Base-by-base conservation (phyloP, 2,329 filamentous ascomycete genomes). In the Penicillium sp. region DNA sequence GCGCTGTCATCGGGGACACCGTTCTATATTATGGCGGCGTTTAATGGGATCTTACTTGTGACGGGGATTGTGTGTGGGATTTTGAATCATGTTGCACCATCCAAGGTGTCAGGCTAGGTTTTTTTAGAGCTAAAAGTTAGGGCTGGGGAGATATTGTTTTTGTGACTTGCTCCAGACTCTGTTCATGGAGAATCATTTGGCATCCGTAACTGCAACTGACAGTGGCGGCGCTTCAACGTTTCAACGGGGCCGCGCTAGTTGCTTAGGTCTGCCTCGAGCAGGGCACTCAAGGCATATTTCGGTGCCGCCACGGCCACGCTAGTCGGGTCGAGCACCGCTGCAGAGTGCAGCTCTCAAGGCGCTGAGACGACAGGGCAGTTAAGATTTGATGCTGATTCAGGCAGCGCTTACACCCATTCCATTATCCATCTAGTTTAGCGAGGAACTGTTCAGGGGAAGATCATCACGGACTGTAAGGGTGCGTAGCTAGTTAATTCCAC, bases 21-120 rank as follows among this genome's bases (percentile, higher is more conserved):
- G 0, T 98, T 99, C 73, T 96, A 92, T 73, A 89, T 98, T 82
- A 94, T 99, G 88, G 92, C 93, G 0, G 80, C 80, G 0, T 98
- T 98, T 73, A 98, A 98, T 72, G 90, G 78, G 0, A 63, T 91
- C 1, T 75, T 97, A 55, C 78, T 96, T 13, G 37, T 73, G 13
- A 64, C 64, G 6, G 75, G 75, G 5, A 56, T 76, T 31, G 56
- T 68, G 16, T 71, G 71, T 60, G 69, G 71, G 44, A 47, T 68
- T 16, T 58, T 65, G 44, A 67, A 65, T 58, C 66, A 67, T 56
- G 59, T 68, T 14, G 43, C 49, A 46, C 57, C 61, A 57, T 44
- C 47, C 41, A 50, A 60, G 56, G 55, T 49, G 2, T 55, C 58
- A 6, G 31, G 33, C 5, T 50, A 50, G n/a, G 16, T 11, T 6